Conservation (phyloP, 2,329 filamentous ascomycete genomes). For the Ceratocystis harringtonii region DNA sequence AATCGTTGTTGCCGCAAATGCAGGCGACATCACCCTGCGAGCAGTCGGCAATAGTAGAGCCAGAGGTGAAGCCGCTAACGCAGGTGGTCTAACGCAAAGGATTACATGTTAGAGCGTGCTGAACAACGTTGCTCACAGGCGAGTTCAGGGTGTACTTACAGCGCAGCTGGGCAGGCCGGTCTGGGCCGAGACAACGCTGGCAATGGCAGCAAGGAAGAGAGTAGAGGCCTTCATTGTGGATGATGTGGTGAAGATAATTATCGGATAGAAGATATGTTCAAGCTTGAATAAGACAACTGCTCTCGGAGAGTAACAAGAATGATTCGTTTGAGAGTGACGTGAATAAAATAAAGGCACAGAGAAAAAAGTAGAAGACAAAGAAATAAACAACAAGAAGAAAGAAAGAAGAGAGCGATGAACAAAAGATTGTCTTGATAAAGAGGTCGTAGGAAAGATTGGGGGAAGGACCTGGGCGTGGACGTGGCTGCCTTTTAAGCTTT, state of each 20-base stretch:
- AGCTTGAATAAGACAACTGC: not conserved
- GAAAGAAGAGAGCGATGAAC: not conserved
- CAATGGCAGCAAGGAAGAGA: conserved; percentile 23
- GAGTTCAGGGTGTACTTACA: conserved; percentile 22
- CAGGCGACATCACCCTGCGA: conserved; percentile 27
- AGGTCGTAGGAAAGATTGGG: not conserved
- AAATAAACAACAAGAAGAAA: conserved; percentile 7
- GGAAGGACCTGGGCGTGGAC: not conserved
- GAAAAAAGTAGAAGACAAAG: conserved; percentile 3
- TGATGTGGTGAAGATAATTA: not conserved
- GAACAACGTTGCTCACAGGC: not conserved
- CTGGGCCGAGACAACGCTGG: conserved; percentile 26
- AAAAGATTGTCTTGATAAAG: conserved; percentile 6
- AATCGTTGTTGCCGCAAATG: conserved; percentile 29
- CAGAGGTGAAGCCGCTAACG: conserved; percentile 24
- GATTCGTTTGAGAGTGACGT: not conserved
- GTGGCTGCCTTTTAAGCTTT: conserved; percentile 2
- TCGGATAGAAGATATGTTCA: conserved; percentile 2
- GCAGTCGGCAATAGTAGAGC: conserved; percentile 27
- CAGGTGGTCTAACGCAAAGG: conserved; percentile 23
- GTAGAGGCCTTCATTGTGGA: conserved; percentile 27
- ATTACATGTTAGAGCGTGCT: not conserved
- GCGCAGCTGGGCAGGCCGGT: conserved; percentile 26
- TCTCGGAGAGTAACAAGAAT: conserved; percentile 2
- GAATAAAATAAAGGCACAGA: conserved; percentile 6